Evolutionary conservation across 2,329 filamentous ascomycete genomes (phyloP).

Genomic region (Pestalotiopsis sp.): DNA sequence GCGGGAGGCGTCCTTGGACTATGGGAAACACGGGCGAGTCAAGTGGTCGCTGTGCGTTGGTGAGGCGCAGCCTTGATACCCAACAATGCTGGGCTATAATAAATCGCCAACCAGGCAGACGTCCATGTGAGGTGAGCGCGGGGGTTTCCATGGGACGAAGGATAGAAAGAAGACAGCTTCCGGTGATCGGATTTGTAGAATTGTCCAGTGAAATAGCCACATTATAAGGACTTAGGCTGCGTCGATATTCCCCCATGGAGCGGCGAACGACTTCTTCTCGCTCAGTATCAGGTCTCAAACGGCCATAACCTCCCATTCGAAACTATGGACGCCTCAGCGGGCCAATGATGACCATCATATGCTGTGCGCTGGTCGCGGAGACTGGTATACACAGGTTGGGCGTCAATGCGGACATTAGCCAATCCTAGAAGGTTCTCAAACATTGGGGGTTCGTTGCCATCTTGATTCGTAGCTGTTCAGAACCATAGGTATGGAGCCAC

Average conservation of each 20-base stretch:
- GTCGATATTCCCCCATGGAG: too few species aligned
- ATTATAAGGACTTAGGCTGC: too few species aligned
- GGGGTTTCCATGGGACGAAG: too few species aligned
- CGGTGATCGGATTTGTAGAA: too few species aligned
- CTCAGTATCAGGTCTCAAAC: too few species aligned
- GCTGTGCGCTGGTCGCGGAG: neutral
- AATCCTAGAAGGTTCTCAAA: neutral
- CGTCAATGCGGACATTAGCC: neutral
- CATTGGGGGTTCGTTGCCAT: neutral
- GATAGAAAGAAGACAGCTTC: too few species aligned
- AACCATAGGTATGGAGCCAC: too few species aligned
- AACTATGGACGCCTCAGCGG: neutral
- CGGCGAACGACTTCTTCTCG: too few species aligned
- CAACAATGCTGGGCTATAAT: neutral
- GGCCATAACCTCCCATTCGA: too few species aligned
- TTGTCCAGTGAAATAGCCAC: too few species aligned
- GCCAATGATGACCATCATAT: neutral
- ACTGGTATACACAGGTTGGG: neutral
- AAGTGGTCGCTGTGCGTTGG: neutral
- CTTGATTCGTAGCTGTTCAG: too few species aligned
- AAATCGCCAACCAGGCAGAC: neutral
- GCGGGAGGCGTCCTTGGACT: neutral
- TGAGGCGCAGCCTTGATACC: neutral
- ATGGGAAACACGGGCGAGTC: neutral
- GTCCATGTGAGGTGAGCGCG: neutral